Evolutionary conservation across 169 alveolate genomes (phyloP).

Genomic region (Blepharisma undulans): DNA sequence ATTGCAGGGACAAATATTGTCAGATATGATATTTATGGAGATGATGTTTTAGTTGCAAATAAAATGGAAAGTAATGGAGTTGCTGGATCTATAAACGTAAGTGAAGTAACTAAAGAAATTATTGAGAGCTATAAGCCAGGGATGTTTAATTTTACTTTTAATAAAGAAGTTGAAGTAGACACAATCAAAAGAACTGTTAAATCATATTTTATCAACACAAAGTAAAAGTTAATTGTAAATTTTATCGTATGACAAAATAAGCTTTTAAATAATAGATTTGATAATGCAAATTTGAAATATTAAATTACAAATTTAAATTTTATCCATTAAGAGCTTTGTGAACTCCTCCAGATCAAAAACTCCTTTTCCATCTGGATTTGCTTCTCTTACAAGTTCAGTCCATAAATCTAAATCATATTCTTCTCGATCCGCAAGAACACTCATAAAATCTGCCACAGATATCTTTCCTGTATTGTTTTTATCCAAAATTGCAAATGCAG

Average conservation of each 20-base stretch:
- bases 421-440: slow-evolving; percentile 32
- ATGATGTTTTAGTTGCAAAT: slow-evolving; percentile 56
- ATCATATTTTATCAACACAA: not conserved
- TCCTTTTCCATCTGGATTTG: slow-evolving; percentile 43
- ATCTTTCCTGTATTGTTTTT: slow-evolving; percentile 42
- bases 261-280: no score
- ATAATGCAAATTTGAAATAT: not conserved
- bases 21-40: slow-evolving; percentile 65
- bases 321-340: slow-evolving; percentile 34
- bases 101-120: slow-evolving; percentile 44
- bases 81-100: slow-evolving; percentile 48
- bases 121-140: slow-evolving; percentile 3
- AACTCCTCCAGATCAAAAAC: slow-evolving; percentile 41
- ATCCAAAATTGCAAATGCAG: slow-evolving; percentile 52
- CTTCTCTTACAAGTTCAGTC: slow-evolving; percentile 39
- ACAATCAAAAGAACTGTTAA: not conserved
- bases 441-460: slow-evolving; percentile 32
- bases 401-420: slow-evolving; percentile 1
- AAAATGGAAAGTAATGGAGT: slow-evolving; percentile 59
- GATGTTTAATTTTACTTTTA: not conserved
- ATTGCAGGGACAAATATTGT: slow-evolving; percentile 59
- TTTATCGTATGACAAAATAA: not conserved
- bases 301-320: not conserved
- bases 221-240: not conserved
- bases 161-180: not conserved